These are phyloP conservation scores for Xylaria arbuscula DNA, from an alignment of 2,329 filamentous ascomycete species.

Conservation along the genomic window DNA sequence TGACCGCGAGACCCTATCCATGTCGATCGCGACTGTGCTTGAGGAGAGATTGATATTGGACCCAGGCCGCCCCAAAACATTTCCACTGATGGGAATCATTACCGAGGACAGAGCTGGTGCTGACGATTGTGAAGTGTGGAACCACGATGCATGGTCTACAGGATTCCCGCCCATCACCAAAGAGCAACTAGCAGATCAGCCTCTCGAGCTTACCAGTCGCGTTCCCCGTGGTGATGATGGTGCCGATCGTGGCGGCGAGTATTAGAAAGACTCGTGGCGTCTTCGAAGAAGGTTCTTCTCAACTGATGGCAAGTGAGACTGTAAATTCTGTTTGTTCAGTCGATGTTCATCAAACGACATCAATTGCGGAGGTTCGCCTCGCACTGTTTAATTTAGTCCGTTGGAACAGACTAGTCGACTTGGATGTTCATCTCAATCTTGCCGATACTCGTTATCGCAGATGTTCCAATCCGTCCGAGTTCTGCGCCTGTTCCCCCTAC, in stretches of 20 bases:
- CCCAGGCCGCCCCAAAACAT: constrained; percentile 25
- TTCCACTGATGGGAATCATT: constrained; percentile 46
- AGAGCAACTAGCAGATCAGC: constrained; percentile 37
- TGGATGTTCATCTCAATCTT: background rate
- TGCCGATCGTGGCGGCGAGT: constrained; percentile 31
- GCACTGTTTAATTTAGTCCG: background rate
- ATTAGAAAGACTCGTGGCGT: constrained; percentile 32
- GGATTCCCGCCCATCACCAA: constrained; percentile 43
- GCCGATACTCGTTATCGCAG: background rate
- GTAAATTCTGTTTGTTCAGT: background rate
- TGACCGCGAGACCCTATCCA: constrained; percentile 49
- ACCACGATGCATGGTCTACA: constrained; percentile 41
- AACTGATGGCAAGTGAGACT: constrained; percentile 6
- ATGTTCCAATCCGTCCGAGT: background rate
- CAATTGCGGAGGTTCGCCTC: background rate
- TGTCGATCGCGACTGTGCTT: constrained; percentile 46
- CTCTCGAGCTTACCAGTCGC: constrained; percentile 34
- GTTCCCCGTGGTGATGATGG: constrained; percentile 46
- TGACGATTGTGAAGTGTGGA: constrained; percentile 36
- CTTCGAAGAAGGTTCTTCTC: constrained; percentile 19
- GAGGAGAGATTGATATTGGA: constrained; percentile 44
- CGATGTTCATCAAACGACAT: background rate
- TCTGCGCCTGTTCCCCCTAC: background rate
- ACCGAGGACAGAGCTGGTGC: constrained; percentile 43
- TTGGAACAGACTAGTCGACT: background rate